phyloP scores from a whole-genome alignment of 2,329 filamentous ascomycete genomes.

The Mariannaea elegans region DNA sequence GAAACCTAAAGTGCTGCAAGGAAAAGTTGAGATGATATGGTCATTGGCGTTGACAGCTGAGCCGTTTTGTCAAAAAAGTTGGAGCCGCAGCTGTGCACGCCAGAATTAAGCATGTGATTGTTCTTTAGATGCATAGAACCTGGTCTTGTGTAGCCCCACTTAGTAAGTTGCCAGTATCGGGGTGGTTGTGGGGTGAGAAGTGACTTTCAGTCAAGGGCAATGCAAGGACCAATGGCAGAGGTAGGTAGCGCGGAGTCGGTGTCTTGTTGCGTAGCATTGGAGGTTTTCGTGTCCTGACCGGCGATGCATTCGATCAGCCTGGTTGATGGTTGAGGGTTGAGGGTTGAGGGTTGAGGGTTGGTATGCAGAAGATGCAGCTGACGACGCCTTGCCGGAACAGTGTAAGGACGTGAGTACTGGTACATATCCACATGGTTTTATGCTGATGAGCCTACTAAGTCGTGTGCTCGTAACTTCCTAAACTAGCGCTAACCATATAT shows the following conservation, averaged over 20 bases:
- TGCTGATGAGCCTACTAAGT: conserved; percentile 6
- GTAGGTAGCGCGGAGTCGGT: neutral
- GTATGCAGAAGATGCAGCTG: conserved; percentile 34
- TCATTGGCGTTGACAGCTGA: neutral
- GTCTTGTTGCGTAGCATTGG: conserved; percentile 5
- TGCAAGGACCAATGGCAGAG: conserved; percentile 3
- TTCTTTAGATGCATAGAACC: conserved; percentile 36
- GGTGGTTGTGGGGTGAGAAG: conserved; percentile 18
- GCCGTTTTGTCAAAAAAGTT: conserved; percentile 7
- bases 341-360: too few species aligned
- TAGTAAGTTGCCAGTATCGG: conserved; percentile 29
- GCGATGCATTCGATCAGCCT: conserved; percentile 18
- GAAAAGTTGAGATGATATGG: neutral
- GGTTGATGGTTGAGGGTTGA: neutral
- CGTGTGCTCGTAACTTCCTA: neutral
- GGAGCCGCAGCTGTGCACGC: conserved; percentile 15
- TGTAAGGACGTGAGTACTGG: conserved; percentile 22
- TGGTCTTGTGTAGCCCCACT: conserved; percentile 20
- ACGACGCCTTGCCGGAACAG: conserved; percentile 22
- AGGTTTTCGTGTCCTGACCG: conserved; percentile 9
- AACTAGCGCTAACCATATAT: neutral
- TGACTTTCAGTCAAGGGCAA: conserved; percentile 8
- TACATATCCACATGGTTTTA: conserved; percentile 29
- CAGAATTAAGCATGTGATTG: conserved; percentile 39
- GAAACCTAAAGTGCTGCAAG: conserved; percentile 14